phyloP scores from a whole-genome alignment of 495 filamentous ascomycete species.

The Hypoxylon intermedium region DNA sequence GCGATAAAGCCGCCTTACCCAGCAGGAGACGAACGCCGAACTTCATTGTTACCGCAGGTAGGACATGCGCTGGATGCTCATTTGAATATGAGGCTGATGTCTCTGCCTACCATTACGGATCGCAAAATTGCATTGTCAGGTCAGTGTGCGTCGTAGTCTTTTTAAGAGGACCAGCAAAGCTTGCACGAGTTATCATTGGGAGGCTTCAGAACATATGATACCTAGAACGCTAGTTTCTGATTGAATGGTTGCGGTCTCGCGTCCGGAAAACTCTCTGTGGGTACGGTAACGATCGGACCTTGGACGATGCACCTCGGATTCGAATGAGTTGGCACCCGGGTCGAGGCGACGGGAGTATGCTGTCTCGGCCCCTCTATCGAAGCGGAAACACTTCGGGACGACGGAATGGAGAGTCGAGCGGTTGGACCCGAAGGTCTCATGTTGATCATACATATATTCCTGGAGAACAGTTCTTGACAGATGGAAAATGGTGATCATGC shows the following conservation, averaged over 20 bases:
- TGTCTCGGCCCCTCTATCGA: background rate
- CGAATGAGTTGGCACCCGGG: background rate
- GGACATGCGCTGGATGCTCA: constrained; percentile 23
- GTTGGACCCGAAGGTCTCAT: background rate
- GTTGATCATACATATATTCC: background rate
- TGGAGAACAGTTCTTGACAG: too few species aligned
- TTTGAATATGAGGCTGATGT: constrained; percentile 41
- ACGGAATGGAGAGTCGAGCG: background rate
- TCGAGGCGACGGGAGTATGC: background rate
- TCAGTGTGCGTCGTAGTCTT: constrained; percentile 8
- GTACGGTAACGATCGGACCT: background rate
- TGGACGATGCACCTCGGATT: background rate
- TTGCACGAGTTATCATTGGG: constrained; percentile 7
- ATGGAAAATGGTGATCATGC: too few species aligned
- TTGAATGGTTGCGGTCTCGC: constrained; percentile 7
- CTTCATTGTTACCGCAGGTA: constrained; percentile 10
- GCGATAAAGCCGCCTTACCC: constrained; percentile 42
- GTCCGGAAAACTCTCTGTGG: too few species aligned
- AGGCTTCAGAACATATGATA: constrained; percentile 8
- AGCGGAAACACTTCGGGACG: background rate
- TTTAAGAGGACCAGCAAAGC: constrained; percentile 1
- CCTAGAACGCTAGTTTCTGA: background rate
- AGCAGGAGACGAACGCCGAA: constrained; percentile 31
- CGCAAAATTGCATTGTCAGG: constrained; percentile 13
- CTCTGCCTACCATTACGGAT: constrained; percentile 29